A percentile compares a stretch with the other conserved stretches of the same genome.
phyloP scores from a whole-genome alignment of 768 basidiomycete species.

The Boletus pseudo-olivaceus region DNA sequence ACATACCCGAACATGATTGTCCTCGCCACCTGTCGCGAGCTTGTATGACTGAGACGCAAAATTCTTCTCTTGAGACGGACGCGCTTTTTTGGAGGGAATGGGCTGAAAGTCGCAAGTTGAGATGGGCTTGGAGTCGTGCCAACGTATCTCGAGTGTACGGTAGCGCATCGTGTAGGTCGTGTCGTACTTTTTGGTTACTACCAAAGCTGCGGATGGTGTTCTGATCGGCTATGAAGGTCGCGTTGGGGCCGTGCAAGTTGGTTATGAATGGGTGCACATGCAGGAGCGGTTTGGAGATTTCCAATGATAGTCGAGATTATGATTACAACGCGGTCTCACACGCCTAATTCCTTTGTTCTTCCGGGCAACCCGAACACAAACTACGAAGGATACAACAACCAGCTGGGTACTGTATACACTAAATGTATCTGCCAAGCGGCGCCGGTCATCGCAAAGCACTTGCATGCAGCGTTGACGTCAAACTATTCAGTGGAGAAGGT shows the following conservation, averaged over 20 bases:
- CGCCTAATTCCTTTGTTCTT: conserved; percentile 17
- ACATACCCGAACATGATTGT: conserved; percentile 94
- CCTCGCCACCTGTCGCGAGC: conserved; percentile 93
- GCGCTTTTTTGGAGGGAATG: conserved; percentile 74
- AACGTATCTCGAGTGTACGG: conserved; percentile 89
- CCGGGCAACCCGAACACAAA: too few relatives aligned
- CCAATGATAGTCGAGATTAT: conserved; percentile 8
- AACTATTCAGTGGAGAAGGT: conserved; percentile 19
- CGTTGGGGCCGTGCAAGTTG: not conserved
- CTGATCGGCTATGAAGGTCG: conserved; percentile 8
- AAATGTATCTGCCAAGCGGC: conserved; percentile 3
- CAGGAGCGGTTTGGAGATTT: not conserved
- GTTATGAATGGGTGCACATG: conserved; percentile 10
- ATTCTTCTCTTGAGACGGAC: conserved; percentile 53
- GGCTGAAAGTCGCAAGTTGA: conserved; percentile 97
- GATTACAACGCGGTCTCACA: conserved; percentile 19
- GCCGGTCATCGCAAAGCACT: conserved; percentile 22
- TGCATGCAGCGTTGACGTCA: conserved; percentile 26
- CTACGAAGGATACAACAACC: conserved; percentile 4
- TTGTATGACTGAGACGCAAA: conserved; percentile 77
- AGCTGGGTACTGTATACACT: conserved; percentile 1
- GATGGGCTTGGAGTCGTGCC: conserved; percentile 95
- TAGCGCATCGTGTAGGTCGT: conserved; percentile 60
- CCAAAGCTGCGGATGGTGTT: not conserved
- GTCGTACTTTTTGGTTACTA: not conserved